These are phyloP conservation scores for Trichomonascus vanleenenianus DNA, from an alignment of 805 yeast genomes.

Conservation along the genomic window DNA sequence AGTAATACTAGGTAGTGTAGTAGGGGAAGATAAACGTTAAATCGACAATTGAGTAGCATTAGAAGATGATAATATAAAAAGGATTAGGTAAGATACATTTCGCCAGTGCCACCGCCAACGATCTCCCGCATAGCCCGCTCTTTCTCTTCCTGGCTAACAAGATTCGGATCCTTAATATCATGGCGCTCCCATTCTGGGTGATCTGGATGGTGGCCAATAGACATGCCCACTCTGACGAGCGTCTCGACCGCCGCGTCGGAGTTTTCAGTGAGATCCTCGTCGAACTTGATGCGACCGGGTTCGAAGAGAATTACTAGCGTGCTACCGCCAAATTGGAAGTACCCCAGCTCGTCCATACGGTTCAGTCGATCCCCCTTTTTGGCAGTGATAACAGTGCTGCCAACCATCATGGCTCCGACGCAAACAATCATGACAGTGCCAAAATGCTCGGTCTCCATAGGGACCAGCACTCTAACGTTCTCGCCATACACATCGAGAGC, in stretches of 20 bases:
- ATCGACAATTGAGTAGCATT: too few species aligned
- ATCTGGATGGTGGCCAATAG: conserved; percentile 67
- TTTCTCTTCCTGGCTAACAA: conserved; percentile 6
- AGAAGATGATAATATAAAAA: too few species aligned
- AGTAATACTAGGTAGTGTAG: too few species aligned
- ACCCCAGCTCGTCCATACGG: conserved; percentile 83
- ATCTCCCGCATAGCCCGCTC: conserved; percentile 9
- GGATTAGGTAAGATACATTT: background rate
- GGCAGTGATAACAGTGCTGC: conserved; percentile 71
- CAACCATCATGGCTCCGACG: conserved; percentile 99
- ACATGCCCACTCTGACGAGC: conserved; percentile 81
- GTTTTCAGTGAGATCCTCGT: conserved; percentile 63
- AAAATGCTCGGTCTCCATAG: conserved; percentile 67
- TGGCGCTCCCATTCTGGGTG: conserved; percentile 43
- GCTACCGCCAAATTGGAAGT: conserved; percentile 94
- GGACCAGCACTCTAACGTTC: conserved; percentile 70
- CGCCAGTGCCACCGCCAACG: conserved; percentile 3
- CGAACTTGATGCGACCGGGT: conserved; percentile 40
- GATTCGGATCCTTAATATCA: conserved; percentile 20
- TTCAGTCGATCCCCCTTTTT: conserved; percentile 47
- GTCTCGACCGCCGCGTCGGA: conserved; percentile 71
- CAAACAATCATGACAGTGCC: conserved; percentile 73
- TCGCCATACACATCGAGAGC: conserved; percentile 89
- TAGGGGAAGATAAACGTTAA: too few species aligned
- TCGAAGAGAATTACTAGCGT: conserved; percentile 68